These are phyloP conservation scores for Plantago coronopus DNA, from an alignment of 305 asterid species.

Conservation along the genomic window DNA sequence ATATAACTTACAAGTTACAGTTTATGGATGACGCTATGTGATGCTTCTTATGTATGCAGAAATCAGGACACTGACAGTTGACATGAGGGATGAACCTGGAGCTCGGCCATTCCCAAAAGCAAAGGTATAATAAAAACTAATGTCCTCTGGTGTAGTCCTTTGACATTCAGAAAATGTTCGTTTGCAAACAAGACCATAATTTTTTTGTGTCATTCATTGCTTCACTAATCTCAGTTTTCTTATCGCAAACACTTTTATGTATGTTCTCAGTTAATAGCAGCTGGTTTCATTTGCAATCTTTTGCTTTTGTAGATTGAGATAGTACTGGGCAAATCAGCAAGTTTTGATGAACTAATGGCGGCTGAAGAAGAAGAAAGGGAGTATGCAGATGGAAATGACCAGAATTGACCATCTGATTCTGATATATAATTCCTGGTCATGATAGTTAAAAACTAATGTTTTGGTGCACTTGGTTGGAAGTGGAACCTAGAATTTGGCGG, in stretches of 20 bases:
- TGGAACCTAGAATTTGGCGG: no score
- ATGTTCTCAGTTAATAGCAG: not conserved
- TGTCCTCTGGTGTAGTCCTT: not conserved
- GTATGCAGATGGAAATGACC: conserved; percentile 28
- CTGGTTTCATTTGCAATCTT: not conserved
- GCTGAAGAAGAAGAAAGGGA: conserved; percentile 36
- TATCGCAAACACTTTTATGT: not conserved
- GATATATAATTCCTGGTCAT: no score
- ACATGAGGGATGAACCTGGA: conserved; percentile 65
- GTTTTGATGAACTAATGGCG: conserved; percentile 46
- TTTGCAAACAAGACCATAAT: no score
- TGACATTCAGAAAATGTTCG: no score
- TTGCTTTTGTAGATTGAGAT: conserved; percentile 40
- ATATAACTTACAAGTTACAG: no score
- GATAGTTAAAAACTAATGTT: no score
- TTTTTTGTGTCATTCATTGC: no score
- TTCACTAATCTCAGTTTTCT: not conserved
- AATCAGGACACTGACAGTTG: conserved; percentile 65
- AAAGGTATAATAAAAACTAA: conserved; percentile 34
- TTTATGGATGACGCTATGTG: conserved; percentile 12
- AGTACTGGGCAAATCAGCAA: conserved; percentile 35
- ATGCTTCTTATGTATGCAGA: conserved; percentile 29
- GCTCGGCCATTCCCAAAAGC: conserved; percentile 68
- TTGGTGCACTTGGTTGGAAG: no score
- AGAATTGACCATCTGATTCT: conserved; percentile 20